Percentiles rank a stretch among this genome's conserved stretches.
phyloP scores from a whole-genome alignment of 352 stramenopile species.

The Thraustochytrium striatum region DNA sequence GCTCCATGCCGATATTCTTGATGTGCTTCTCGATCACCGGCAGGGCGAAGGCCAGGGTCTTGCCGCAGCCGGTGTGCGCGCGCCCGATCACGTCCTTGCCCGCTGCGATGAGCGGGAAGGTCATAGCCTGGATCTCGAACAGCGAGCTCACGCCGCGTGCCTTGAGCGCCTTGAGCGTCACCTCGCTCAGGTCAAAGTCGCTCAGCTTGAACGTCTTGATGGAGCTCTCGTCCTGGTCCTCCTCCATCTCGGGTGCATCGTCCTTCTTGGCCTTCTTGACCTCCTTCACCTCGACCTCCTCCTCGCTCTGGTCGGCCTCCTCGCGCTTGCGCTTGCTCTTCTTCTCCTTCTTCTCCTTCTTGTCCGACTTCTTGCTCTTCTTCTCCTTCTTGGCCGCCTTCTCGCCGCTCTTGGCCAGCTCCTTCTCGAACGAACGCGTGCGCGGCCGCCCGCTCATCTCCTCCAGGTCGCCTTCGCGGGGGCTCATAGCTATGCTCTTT shows the following conservation, averaged over 20 bases:
- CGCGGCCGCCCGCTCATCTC: no score
- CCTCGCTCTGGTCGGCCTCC: not conserved
- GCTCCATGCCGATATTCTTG: constrained; percentile 60
- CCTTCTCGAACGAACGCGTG: not conserved
- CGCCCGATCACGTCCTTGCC: constrained; percentile 94
- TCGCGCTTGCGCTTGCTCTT: not conserved
- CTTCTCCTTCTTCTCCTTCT: not conserved
- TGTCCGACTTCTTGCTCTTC: not conserved
- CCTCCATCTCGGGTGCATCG: constrained; percentile 3
- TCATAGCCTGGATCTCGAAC: constrained; percentile 86
- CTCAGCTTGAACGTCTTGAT: constrained; percentile 58
- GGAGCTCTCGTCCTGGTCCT: constrained; percentile 44
- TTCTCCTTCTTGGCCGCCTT: not conserved
- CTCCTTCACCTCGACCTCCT: not conserved
- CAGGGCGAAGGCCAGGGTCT: constrained; percentile 96
- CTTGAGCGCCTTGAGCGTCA: constrained; percentile 65
- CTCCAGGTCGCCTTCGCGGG: no score
- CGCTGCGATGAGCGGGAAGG: constrained; percentile 88
- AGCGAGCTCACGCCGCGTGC: constrained; percentile 74
- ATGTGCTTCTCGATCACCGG: constrained; percentile 84
- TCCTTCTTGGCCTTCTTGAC: no score
- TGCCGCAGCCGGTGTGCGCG: constrained; percentile 93
- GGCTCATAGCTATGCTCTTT: no score
- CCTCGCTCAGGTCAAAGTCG: constrained; percentile 65
- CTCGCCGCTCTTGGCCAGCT: not conserved